phyloP scores from a whole-genome alignment of 768 basidiomycete genomes.

The Rhizopogon vulgaris region DNA sequence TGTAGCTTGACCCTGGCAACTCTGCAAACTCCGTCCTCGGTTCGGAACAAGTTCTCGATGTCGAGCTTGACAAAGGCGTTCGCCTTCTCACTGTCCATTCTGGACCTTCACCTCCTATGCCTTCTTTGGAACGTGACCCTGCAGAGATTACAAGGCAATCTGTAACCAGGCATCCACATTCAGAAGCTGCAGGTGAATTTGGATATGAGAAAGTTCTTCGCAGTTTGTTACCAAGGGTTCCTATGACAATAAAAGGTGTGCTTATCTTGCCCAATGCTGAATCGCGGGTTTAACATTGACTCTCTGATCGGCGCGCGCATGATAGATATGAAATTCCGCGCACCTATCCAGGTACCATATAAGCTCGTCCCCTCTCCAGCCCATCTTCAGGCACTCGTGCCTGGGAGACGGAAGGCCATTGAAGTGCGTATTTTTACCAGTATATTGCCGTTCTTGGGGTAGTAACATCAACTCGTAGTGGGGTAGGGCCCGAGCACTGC shows the following conservation, averaged over 20 bases:
- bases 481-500: conserved; percentile 38
- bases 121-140: conserved; percentile 22
- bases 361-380: conserved; percentile 28
- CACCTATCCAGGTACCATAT: conserved; percentile 29
- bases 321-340: conserved; percentile 32
- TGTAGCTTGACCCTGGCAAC: conserved; percentile 40
- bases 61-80: conserved; percentile 40
- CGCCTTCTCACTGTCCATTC: conserved; percentile 28
- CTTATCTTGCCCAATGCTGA: neutral
- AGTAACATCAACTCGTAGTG: conserved; percentile 24
- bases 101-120: conserved; percentile 16
- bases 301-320: neutral
- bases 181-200: neutral
- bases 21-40: conserved; percentile 31
- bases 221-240: conserved; percentile 33
- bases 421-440: conserved; percentile 28
- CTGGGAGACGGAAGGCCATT: conserved; percentile 42
- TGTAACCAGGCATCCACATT: neutral
- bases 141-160: neutral
- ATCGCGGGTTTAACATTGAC: neutral
- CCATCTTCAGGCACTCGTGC: conserved; percentile 30
- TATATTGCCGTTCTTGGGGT: neutral
- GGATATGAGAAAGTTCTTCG: conserved; percentile 28
- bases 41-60: conserved; percentile 45
- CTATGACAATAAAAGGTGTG: conserved; percentile 39